phyloP scores from a whole-genome alignment of 2,329 filamentous ascomycete species.

The Parastagonospora avenae region DNA sequence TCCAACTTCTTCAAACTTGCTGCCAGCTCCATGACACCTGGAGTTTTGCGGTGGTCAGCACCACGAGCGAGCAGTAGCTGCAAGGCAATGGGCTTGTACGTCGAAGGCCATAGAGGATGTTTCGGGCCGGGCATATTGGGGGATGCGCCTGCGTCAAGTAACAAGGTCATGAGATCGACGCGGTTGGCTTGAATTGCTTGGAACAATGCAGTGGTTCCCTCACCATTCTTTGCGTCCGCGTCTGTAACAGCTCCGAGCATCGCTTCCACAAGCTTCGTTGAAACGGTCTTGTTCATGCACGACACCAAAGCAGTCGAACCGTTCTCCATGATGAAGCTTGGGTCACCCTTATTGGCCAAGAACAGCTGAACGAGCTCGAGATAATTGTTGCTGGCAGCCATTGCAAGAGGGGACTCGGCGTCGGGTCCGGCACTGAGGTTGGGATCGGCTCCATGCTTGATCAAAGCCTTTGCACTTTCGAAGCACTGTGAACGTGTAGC shows the following conservation, averaged over 20 bases:
- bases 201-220: conserved; percentile 68
- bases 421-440: conserved; percentile 48
- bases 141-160: conserved; percentile 66
- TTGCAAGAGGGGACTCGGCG: conserved; percentile 60
- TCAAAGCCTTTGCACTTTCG: conserved; percentile 53
- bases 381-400: conserved; percentile 59
- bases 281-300: conserved; percentile 64
- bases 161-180: conserved; percentile 59
- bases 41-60: conserved; percentile 64
- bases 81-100: conserved; percentile 63
- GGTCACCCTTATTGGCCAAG: conserved; percentile 65
- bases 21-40: conserved; percentile 69
- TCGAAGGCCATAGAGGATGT: conserved; percentile 70
- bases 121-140: conserved; percentile 72
- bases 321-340: conserved; percentile 58
- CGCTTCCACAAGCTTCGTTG: conserved; percentile 61
- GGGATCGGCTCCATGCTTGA: conserved; percentile 31
- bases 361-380: conserved; percentile 64
- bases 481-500: conserved; percentile 34
- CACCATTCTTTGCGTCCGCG: conserved; percentile 63
- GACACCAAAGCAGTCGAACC: conserved; percentile 67
- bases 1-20: conserved; percentile 68
- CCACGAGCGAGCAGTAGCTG: conserved; percentile 64
- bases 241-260: conserved; percentile 65
- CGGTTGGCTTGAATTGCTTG: conserved; percentile 64